Percentiles rank a stretch among this genome's conserved stretches.
These are phyloP conservation scores for Sclerospora graminicola DNA, from an alignment of 352 stramenopile species.

Conservation along the genomic window DNA sequence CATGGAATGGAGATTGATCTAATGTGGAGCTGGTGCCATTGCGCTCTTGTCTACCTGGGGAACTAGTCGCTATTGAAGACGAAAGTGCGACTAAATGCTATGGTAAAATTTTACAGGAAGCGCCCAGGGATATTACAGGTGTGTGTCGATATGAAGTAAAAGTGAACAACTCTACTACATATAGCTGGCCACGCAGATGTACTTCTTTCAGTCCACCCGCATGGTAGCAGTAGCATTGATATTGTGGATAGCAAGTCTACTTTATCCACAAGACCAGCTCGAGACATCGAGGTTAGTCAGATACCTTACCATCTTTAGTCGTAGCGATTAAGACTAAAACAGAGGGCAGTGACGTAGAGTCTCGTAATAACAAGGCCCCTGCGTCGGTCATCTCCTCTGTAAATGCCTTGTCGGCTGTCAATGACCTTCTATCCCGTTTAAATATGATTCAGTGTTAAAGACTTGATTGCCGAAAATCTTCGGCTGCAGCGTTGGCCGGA, in stretches of 20 bases:
- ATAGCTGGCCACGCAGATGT: constrained; percentile 48
- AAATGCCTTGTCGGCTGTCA: constrained; percentile 65
- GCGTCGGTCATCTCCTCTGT: constrained; percentile 16
- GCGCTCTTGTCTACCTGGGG: constrained; percentile 51
- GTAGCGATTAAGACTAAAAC: constrained; percentile 10
- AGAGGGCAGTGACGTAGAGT: constrained; percentile 7
- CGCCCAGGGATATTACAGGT: constrained; percentile 18
- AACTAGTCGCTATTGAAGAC: constrained; percentile 53
- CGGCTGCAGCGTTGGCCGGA: constrained; percentile 49
- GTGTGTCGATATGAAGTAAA: constrained; percentile 57
- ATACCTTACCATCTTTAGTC: constrained; percentile 15
- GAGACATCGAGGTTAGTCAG: background rate
- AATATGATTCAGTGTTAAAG: constrained; percentile 62
- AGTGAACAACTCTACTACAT: constrained; percentile 27
- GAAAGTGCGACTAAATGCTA: constrained; percentile 40
- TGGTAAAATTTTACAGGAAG: constrained; percentile 42
- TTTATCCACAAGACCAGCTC: background rate
- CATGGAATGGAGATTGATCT: constrained; percentile 33
- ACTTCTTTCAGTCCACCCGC: constrained; percentile 57
- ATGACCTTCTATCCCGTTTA: constrained; percentile 56
- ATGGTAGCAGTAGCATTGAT: constrained; percentile 3
- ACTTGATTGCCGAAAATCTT: constrained; percentile 52
- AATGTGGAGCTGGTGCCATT: constrained; percentile 52
- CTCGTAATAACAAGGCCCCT: background rate
- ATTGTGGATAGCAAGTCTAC: background rate